Conservation (phyloP, 169 alveolate genomes). For the Sarcocystis neurona region DNA sequence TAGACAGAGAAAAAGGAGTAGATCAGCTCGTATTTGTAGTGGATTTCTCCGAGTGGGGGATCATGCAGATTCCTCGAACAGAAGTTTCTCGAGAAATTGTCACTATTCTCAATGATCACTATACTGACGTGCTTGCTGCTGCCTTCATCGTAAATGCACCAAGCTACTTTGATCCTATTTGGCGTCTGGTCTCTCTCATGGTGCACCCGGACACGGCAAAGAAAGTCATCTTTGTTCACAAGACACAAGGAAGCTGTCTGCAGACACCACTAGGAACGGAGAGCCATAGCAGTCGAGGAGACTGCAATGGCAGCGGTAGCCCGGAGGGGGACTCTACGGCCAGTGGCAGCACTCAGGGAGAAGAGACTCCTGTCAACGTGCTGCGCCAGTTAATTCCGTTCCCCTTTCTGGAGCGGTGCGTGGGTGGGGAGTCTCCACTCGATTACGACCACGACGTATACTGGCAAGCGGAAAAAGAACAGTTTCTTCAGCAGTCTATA, state of each 20-base stretch:
- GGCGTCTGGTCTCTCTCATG: slow-evolving; percentile 32
- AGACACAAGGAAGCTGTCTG: too few species aligned
- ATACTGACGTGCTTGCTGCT: slow-evolving; percentile 48
- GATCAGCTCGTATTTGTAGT: slow-evolving; percentile 50
- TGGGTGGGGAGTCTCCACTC: slow-evolving; percentile 35
- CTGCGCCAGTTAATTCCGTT: slow-evolving; percentile 15
- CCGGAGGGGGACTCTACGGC: too few species aligned
- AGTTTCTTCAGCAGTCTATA: background rate
- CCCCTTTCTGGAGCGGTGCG: slow-evolving; percentile 21
- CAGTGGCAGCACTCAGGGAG: background rate
- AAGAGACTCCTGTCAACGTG: background rate
- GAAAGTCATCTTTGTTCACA: slow-evolving; percentile 29
- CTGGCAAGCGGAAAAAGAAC: slow-evolving; percentile 39
- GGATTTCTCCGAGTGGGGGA: slow-evolving; percentile 32
- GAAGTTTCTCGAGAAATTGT: slow-evolving; percentile 39
- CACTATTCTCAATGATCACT: slow-evolving; percentile 39
- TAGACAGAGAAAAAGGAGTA: background rate
- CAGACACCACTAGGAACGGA: too few species aligned
- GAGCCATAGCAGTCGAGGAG: too few species aligned
- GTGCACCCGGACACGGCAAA: slow-evolving; percentile 52
- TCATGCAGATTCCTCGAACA: slow-evolving; percentile 40
- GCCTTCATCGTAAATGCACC: slow-evolving; percentile 50
- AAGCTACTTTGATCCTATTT: slow-evolving; percentile 35
- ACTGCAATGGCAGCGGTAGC: too few species aligned
- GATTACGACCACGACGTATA: slow-evolving; percentile 37